Base-by-base conservation (phyloP, 441 rosid genomes). In the Syzygium syzygioides region DNA sequence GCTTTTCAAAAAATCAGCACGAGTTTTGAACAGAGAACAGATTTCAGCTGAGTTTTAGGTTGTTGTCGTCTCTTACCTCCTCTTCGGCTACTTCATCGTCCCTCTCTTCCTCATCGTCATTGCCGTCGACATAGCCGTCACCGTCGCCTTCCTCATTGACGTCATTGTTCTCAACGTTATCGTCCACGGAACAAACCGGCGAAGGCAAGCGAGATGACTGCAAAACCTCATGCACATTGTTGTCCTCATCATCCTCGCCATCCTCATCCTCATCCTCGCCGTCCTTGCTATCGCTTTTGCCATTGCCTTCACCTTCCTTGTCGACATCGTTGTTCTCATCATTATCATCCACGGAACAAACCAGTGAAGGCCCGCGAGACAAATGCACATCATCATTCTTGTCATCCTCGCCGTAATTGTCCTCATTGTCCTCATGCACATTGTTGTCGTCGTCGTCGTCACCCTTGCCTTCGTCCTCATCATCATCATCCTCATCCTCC, bases 401-500 rank as follows among this genome's bases (percentile, higher is more conserved):
- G 41, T 37, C 34, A 32, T 32, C 34, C 34, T 32, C 34, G 3
- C 34, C 34, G 34, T 32, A 2, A 7, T 50, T 12, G 1, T 50
- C 3, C 52, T 50, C 11, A 4, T 37, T 37, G 41, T 37, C 41
- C 41, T 37, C 41, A 37, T 4, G 41, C 41, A 37, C 41, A 37
- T 4, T 37, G 41, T 37, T 37, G 41, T 37, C 41, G 4, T 37
- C 41, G 41, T 37, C 41, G 41, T 37, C 5, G 1, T 37, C 41
- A 37, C 4, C 41, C 41, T 37, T 37, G 41, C 41, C 41, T 37
- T 37, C 41, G 6, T 37, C 5, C 41, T 37, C 41, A 37, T 37
- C n/a, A 1, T 56, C 4, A 1, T 60, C 32, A 5, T 14, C 11
- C 19, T 60, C 30, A 1, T 5, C 4, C 1, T 2, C 1, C n/a